Conservation (phyloP, 306 rosid species). For the Prinsepia uniflora region DNA sequence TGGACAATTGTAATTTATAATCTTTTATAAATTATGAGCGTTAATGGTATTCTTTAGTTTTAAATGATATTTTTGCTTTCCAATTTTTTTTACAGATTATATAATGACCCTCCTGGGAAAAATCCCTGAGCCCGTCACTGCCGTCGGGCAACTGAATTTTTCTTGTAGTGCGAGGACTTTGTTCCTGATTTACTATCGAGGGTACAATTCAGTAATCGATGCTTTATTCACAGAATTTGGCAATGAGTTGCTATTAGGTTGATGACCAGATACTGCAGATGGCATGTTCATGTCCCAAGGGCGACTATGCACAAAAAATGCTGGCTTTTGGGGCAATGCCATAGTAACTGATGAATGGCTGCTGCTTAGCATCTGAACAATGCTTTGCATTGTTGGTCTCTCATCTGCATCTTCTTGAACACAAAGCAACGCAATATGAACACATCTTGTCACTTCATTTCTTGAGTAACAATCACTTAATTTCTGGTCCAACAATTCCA, state of each 20-base stretch:
- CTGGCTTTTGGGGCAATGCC: not conserved
- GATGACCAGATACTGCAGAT: not conserved
- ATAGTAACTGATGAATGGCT: not conserved
- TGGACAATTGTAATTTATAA: too few species aligned
- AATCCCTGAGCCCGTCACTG: too few species aligned
- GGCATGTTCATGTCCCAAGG: not conserved
- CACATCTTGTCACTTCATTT: conserved; percentile 31
- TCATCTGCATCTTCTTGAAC: conserved; percentile 1
- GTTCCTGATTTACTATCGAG: not conserved
- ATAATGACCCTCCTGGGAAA: too few species aligned
- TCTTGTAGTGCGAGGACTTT: not conserved
- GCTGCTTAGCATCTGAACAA: conserved; percentile 19
- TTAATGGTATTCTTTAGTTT: too few species aligned
- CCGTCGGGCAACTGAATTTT: too few species aligned
- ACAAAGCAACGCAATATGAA: conserved; percentile 24
- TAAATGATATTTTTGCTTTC: too few species aligned
- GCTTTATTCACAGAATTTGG: not conserved
- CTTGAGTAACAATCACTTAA: conserved; percentile 19
- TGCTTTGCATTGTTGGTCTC: conserved; percentile 30
- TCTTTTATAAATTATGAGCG: too few species aligned
- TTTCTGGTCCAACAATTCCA: conserved; percentile 21
- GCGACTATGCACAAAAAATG: not conserved
- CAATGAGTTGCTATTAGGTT: not conserved
- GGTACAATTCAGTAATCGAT: conserved; percentile 2
- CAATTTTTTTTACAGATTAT: too few species aligned